These are phyloP conservation scores for Aegilops umbellulata DNA, from an alignment of 176 grass and related monocot species.

Conservation along the genomic window DNA sequence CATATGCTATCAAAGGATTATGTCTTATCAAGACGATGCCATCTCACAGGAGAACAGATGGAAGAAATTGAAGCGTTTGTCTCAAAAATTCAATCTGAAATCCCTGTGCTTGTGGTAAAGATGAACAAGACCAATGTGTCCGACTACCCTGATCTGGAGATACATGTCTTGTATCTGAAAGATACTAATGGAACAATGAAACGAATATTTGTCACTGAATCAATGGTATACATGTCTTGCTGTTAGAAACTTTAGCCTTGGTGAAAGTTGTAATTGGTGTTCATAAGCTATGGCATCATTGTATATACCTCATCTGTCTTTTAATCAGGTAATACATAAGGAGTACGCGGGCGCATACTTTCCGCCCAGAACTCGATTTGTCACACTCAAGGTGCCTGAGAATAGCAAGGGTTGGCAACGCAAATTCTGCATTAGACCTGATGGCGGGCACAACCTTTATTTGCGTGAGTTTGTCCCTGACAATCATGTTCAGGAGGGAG, in stretches of 20 bases:
- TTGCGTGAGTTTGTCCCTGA: neutral
- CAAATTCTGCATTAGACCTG: neutral
- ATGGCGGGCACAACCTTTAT: neutral
- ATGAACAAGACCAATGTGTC: slow-evolving; percentile 24
- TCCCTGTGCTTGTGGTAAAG: slow-evolving; percentile 1
- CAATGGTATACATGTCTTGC: no score
- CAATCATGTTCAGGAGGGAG: neutral
- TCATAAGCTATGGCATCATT: no score
- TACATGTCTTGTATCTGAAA: no score
- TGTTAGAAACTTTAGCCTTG: no score
- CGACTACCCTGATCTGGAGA: no score
- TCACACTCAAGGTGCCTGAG: neutral
- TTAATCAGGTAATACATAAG: neutral
- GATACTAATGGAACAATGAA: no score
- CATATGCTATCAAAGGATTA: neutral
- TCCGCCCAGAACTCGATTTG: neutral
- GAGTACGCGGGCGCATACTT: neutral
- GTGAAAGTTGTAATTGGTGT: no score
- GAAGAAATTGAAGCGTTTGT: neutral
- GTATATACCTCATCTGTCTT: neutral
- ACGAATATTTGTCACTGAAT: no score
- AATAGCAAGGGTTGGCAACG: neutral
- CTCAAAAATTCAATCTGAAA: slow-evolving; percentile 3
- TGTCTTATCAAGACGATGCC: slow-evolving; percentile 1
- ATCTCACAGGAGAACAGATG: neutral